Percentiles rank a stretch among this genome's conserved stretches.
Conservation (phyloP, 352 stramenopile species). For the Phytophthora capsici region DNA sequence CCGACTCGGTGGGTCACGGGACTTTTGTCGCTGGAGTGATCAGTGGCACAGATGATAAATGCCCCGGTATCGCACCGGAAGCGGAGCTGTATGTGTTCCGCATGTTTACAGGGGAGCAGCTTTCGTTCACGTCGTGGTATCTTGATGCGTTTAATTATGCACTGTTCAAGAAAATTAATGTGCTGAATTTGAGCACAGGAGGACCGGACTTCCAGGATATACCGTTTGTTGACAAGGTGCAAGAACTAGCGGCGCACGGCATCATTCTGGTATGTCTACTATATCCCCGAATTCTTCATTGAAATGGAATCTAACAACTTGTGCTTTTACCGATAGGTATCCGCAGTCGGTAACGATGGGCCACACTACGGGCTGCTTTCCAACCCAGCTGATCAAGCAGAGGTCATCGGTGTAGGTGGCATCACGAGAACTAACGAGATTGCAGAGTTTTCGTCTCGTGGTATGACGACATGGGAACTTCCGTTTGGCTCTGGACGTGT, state of each 20-base stretch:
- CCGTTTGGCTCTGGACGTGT: constrained; percentile 82
- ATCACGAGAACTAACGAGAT: constrained; percentile 63
- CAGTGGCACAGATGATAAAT: constrained; percentile 57
- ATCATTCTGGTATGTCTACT: constrained; percentile 70
- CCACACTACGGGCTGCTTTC: constrained; percentile 86
- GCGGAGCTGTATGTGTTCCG: constrained; percentile 82
- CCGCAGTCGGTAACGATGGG: constrained; percentile 85
- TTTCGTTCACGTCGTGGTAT: constrained; percentile 92
- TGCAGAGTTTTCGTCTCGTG: constrained; percentile 80
- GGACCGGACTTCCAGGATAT: constrained; percentile 85
- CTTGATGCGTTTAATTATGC: constrained; percentile 92
- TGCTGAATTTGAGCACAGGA: constrained; percentile 90
- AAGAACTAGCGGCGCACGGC: constrained; percentile 78
- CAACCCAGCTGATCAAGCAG: constrained; percentile 85
- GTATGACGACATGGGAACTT: constrained; percentile 89
- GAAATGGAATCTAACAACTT: background rate
- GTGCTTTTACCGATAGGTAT: constrained; percentile 46
- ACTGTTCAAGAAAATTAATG: constrained; percentile 72
- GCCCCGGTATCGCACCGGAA: constrained; percentile 80
- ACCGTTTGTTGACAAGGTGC: constrained; percentile 91
- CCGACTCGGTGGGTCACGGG: constrained; percentile 79
- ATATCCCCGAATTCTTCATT: background rate
- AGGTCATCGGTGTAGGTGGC: constrained; percentile 87
- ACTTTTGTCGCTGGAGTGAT: constrained; percentile 88
- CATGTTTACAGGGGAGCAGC: constrained; percentile 87